These are phyloP conservation scores for Colletotrichum trifolii DNA, from an alignment of 2,329 filamentous ascomycete genomes.

Conservation along the genomic window DNA sequence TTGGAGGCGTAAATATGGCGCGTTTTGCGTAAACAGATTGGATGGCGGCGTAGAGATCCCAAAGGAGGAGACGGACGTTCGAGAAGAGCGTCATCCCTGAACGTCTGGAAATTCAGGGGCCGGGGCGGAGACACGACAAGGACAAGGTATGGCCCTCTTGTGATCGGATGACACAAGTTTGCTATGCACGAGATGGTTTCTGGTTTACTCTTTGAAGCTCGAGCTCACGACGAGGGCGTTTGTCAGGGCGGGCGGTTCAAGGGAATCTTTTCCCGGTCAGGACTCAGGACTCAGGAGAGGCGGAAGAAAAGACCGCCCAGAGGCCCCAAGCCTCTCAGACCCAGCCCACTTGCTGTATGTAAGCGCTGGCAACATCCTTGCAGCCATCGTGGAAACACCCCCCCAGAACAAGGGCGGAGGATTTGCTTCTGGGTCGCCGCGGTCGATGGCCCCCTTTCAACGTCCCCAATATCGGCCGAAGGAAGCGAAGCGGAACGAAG, in stretches of 20 bases:
- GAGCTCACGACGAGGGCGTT: no score
- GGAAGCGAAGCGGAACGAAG: slow-evolving; percentile 4
- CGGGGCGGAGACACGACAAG: slow-evolving; percentile 12
- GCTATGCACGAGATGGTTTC: slow-evolving; percentile 15
- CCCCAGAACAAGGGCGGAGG: slow-evolving; percentile 14
- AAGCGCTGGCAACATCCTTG: slow-evolving; percentile 15
- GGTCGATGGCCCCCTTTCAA: slow-evolving; percentile 4
- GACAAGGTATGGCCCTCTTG: slow-evolving; percentile 4
- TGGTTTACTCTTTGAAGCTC: background rate
- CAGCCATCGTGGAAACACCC: background rate
- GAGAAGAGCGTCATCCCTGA: background rate
- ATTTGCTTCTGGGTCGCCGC: slow-evolving; percentile 19
- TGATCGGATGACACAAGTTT: slow-evolving; percentile 16
- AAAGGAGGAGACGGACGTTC: background rate
- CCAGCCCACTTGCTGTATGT: slow-evolving; percentile 2
- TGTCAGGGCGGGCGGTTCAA: no score
- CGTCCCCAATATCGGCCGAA: slow-evolving; percentile 12
- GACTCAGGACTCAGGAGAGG: slow-evolving; percentile 5
- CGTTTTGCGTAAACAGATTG: slow-evolving; percentile 25
- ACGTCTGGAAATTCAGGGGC: slow-evolving; percentile 16
- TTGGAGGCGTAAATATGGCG: slow-evolving; percentile 19
- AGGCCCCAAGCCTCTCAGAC: background rate
- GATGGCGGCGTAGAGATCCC: slow-evolving; percentile 2
- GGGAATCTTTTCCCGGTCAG: no score
- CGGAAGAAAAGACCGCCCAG: background rate